A percentile compares a stretch with the other conserved stretches of the same genome.
Evolutionary conservation across 306 rosid species (phyloP).

Genomic region (Urtica urens): DNA sequence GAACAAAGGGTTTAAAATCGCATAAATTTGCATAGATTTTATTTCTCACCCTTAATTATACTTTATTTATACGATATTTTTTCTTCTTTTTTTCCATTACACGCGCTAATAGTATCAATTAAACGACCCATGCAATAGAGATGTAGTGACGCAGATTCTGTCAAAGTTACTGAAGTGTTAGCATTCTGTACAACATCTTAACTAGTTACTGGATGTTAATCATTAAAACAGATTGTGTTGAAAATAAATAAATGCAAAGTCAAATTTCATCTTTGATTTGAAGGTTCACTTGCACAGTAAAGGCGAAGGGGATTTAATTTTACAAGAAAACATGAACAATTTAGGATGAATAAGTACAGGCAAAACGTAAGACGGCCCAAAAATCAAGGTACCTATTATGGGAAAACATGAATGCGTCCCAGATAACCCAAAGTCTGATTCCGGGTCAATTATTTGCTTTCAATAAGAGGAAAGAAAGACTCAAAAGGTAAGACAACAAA

Average conservation of each 20-base stretch:
- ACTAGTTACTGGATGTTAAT: too few species aligned
- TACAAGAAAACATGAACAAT: slow-evolving; percentile 5
- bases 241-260: neutral
- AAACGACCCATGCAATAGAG: too few species aligned
- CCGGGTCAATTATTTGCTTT: slow-evolving; percentile 41
- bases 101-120: too few species aligned
- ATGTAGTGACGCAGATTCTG: too few species aligned
- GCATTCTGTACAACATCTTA: too few species aligned
- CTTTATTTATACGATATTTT: too few species aligned
- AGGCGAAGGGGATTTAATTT: slow-evolving; percentile 1
- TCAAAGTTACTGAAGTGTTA: too few species aligned
- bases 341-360: slow-evolving; percentile 4
- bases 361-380: slow-evolving; percentile 15
- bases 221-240: too few species aligned
- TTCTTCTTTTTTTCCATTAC: too few species aligned
- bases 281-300: neutral
- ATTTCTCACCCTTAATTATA: too few species aligned
- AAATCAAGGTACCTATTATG: slow-evolving; percentile 19
- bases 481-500: slow-evolving; percentile 27
- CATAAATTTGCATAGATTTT: too few species aligned
- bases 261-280: neutral
- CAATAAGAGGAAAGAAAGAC: slow-evolving; percentile 14
- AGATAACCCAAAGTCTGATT: slow-evolving; percentile 16
- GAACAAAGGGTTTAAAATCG: too few species aligned
- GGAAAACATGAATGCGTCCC: slow-evolving; percentile 23